These are phyloP conservation scores for Penstemon newberryi DNA, from an alignment of 257 asterid species.

Conservation along the genomic window DNA sequence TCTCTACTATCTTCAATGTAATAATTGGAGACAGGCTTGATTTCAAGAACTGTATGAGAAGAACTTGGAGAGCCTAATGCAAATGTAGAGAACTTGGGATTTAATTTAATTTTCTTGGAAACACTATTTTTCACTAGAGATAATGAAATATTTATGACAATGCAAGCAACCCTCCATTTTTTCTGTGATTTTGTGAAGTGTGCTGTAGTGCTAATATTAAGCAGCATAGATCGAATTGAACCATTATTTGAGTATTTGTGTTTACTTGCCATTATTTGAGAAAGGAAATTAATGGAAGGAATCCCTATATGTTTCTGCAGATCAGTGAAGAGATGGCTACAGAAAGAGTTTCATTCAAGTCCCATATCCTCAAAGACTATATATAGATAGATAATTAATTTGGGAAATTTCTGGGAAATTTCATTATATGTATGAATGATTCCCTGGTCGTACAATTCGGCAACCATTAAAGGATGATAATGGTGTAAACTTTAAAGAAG, in stretches of 20 bases:
- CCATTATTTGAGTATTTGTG: constrained; percentile 13
- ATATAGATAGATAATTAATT: neutral
- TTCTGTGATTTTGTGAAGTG: constrained; percentile 39
- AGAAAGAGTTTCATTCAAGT: constrained; percentile 39
- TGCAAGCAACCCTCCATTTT: constrained; percentile 52
- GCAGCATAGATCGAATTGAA: constrained; percentile 31
- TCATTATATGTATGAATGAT: constrained; percentile 23
- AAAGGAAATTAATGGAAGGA: neutral
- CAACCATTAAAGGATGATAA: neutral
- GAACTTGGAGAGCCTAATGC: constrained; percentile 15
- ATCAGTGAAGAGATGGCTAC: constrained; percentile 5
- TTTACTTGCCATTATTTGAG: constrained; percentile 34
- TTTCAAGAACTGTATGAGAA: constrained; percentile 34
- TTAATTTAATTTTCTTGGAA: constrained; percentile 10
- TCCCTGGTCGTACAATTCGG: neutral
- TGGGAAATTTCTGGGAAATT: constrained; percentile 36
- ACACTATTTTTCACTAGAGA: constrained; percentile 34
- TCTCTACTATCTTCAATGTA: constrained; percentile 17
- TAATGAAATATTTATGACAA: constrained; percentile 36
- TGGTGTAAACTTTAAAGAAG: no score
- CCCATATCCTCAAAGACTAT: no score
- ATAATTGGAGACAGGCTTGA: constrained; percentile 22
- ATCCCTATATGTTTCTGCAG: neutral
- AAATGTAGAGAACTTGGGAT: neutral
- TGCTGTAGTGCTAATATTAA: constrained; percentile 26